Base-by-base conservation (phyloP, 1,139 yeast species). In the Yamadazyma sp. region DNA sequence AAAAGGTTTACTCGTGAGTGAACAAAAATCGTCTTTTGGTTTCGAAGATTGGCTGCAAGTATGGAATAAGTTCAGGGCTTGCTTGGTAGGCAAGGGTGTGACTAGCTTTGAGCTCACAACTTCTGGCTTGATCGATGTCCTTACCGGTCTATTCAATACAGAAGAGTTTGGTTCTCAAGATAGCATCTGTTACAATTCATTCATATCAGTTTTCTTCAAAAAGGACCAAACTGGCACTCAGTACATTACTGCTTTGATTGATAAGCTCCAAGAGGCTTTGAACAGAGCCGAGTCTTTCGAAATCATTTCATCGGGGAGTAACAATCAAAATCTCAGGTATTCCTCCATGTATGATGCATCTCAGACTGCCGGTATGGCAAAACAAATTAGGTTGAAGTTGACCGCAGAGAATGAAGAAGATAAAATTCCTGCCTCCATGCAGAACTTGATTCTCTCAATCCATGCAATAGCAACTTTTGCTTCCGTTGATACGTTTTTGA, bases 391-490 rank as follows among this genome's bases (percentile, higher is more conserved):
- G 45, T 53, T 89, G 10, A 77, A 73, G 45, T 66, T 89, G 15
- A 58, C 58, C 2, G 56, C 51, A 9, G 37, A 44, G 6, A 46
- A 49, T 12, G 58, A 49, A 5, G 62, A 49, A 5, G 62, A 56
- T 2, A 47, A 47, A 23, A 42, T 63, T 1, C 68, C 74, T 1
- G 53, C 59, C 1, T 56, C 54, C 6, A 53, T 69, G 48, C 66
- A 66, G 28, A 66, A 67, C 27, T 55, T 83, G 53, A 62, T 79
- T 25, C 64, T 89, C 15, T 75, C 91, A 14, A 86, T 87, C n/a
- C 96, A 89, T 57, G 95, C 95, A 0, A 83, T 89, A 51, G 95
- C 96, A 0, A 85, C 96, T 0, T 83, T 88, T 55, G 77, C 75
- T 43, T 79, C 91, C 1, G 72, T 91, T 30, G 83, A 79, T 38